Evolutionary conservation across 306 rosid species (phyloP).

Genomic region (Calophaca sinica): DNA sequence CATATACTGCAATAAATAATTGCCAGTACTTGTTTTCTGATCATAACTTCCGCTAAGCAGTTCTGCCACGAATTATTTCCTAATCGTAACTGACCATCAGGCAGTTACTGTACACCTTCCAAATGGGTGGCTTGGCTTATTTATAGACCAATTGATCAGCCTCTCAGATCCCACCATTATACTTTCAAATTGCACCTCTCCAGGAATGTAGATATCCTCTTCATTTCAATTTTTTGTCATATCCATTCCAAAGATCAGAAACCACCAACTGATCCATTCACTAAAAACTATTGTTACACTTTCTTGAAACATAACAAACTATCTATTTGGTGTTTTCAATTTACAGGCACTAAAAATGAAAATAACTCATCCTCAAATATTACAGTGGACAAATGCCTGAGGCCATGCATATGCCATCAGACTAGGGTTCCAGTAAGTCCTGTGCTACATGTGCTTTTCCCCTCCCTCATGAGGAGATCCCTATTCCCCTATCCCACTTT

Average conservation of each 20-base stretch:
- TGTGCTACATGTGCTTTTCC: background rate
- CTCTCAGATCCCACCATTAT: background rate
- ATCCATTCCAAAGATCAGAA: background rate
- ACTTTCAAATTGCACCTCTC: background rate
- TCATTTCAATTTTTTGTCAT: background rate
- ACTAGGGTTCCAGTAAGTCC: background rate
- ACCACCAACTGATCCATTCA: background rate
- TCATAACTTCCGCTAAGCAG: too few species aligned
- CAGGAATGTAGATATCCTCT: background rate
- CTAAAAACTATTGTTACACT: background rate
- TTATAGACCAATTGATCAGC: background rate
- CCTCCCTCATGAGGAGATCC: background rate
- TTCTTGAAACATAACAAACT: background rate
- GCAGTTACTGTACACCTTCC: too few species aligned
- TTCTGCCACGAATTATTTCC: too few species aligned
- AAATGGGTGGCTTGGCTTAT: too few species aligned
- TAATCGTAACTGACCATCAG: too few species aligned
- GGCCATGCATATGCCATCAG: background rate
- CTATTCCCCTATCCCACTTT: slow-evolving; percentile 19
- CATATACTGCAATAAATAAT: too few species aligned
- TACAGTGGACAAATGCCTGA: slow-evolving; percentile 2
- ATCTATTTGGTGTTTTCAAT: background rate
- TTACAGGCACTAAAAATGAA: too few species aligned
- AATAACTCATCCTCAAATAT: background rate
- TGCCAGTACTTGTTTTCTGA: too few species aligned